Evolutionary conservation across 306 rosid species (phyloP).

Genomic region (Fragaria iinumae): DNA sequence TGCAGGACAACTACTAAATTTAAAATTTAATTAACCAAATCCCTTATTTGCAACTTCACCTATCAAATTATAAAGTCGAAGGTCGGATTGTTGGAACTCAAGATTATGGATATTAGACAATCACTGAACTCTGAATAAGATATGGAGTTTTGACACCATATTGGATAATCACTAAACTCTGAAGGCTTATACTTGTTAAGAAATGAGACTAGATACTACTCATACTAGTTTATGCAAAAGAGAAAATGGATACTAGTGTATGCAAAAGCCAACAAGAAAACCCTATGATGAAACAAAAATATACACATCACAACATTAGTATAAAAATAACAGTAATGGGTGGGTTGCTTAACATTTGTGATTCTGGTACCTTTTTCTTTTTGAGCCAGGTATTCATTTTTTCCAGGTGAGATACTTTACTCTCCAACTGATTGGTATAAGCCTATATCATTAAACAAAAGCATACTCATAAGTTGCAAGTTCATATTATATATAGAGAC

Average conservation of each 20-base stretch:
- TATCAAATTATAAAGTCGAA: neutral
- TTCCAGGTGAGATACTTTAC: constrained; percentile 31
- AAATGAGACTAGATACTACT: neutral
- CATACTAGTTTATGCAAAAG: neutral
- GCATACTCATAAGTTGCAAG: constrained; percentile 10
- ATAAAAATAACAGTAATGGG: neutral
- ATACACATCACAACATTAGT: neutral
- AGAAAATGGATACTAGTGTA: neutral
- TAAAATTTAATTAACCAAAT: neutral
- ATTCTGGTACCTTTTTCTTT: constrained; percentile 44
- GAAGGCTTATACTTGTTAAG: neutral
- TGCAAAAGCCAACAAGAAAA: neutral
- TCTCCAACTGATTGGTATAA: constrained; percentile 44
- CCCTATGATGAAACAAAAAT: neutral
- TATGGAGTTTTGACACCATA: neutral
- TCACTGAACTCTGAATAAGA: neutral
- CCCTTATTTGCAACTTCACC: neutral
- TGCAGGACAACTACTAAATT: neutral
- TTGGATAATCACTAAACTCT: neutral
- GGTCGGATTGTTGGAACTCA: neutral
- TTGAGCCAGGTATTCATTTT: constrained; percentile 33
- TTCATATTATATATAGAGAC: neutral
- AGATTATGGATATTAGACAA: neutral
- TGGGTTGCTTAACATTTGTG: neutral
- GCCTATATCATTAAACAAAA: constrained; percentile 41